These are phyloP conservation scores for Aegilops bicornis DNA, from an alignment of 176 grass and related monocot species.

Conservation along the genomic window DNA sequence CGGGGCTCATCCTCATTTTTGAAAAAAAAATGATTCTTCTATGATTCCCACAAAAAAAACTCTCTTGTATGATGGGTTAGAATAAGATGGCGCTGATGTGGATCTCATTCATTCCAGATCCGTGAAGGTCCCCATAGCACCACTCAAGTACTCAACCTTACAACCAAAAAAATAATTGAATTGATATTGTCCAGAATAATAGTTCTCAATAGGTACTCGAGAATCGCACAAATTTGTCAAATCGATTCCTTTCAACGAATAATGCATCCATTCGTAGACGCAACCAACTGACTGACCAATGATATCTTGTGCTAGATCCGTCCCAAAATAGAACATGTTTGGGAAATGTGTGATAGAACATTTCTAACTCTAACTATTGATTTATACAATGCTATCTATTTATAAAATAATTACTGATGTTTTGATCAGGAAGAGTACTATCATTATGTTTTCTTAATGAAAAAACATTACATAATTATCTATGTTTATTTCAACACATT, in stretches of 20 bases:
- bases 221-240: background rate
- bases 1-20: too few relatives aligned
- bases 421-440: too few relatives aligned
- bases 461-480: too few relatives aligned
- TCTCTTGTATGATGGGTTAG: background rate
- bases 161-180: background rate
- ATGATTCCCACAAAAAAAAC: too few relatives aligned
- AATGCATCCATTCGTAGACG: background rate
- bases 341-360: too few relatives aligned
- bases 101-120: background rate
- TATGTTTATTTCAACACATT: too few relatives aligned
- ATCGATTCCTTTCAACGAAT: background rate
- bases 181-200: background rate
- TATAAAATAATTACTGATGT: too few relatives aligned
- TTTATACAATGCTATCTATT: too few relatives aligned
- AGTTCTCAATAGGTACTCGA: background rate
- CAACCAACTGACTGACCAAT: background rate
- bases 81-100: background rate
- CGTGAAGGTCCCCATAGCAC: background rate
- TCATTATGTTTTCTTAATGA: too few relatives aligned
- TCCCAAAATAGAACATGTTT: too few relatives aligned
- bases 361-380: too few relatives aligned
- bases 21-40: background rate
- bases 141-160: background rate
- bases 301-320: too few relatives aligned